Evolutionary conservation across 2,329 filamentous ascomycete species (phyloP), one percentile per base, ranked within the genome.

Genomic region (Capronia epimyces): DNA sequence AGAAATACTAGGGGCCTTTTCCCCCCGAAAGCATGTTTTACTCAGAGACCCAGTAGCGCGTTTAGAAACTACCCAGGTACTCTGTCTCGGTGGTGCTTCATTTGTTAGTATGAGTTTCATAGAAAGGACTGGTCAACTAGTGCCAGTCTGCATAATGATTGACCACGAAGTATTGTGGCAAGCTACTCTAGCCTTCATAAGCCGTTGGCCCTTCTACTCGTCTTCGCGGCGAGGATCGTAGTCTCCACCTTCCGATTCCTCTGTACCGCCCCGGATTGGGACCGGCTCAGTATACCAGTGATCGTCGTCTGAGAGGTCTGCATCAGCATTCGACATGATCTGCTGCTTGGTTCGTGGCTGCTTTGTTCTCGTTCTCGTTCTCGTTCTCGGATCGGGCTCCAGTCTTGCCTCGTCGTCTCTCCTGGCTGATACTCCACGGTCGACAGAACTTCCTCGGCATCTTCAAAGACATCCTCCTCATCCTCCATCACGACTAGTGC

Each of bases 331-430:
- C 12, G 37, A 60, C 64, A 46, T 69, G 64, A 27, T 59, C 63
- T 42, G 53, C 58, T 16, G 52, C 66, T 46, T 63, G 57, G 36
- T 63, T 61, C 15, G 66, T 61, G 44, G 56, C 62, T 13, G 66
- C 64, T 47, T 61, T 61, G 53, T 56, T 56, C 44, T 50, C 60
- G 18, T 60, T 43, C 46, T 36, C 32, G 36, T 25, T 44, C 12
- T 15, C 49, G 37, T 10, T 37, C 32, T 3, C 39, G 42, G 18
- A 34, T 10, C 5, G 37, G 42, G 22, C 25, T 43, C 36, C 24
- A 15, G 10, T 43, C 15, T 27, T 18, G 34, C 6, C 46, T 12
- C 42, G 15, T 29, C 16, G 7, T 16, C 29, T 20, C 8, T 16
- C 18, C 42, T 37, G 18, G 22, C 13, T 27, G 6, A 31, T 13